These are phyloP conservation scores for Sordariomycetes sp. DNA, from an alignment of 2,329 filamentous ascomycete species.

Conservation along the genomic window DNA sequence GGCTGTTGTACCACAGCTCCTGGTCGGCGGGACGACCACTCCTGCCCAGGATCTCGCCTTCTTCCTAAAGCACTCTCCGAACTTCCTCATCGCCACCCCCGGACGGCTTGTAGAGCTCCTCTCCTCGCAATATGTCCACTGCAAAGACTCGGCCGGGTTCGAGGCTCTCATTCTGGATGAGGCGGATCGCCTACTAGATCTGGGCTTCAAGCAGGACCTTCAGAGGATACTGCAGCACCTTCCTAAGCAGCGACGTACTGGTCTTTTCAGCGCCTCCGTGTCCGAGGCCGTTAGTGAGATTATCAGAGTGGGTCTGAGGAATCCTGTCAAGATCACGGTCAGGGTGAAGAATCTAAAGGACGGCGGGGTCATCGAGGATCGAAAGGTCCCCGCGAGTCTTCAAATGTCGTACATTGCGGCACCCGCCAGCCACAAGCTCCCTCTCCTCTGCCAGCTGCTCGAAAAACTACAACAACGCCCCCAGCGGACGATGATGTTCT, in stretches of 20 bases:
- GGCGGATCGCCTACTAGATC: slow-evolving; percentile 80
- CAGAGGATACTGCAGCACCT: slow-evolving; percentile 72
- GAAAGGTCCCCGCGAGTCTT: slow-evolving; percentile 81
- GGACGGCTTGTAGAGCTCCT: slow-evolving; percentile 82
- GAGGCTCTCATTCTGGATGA: slow-evolving; percentile 90
- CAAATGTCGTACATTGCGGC: slow-evolving; percentile 76
- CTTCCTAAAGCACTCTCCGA: slow-evolving; percentile 75
- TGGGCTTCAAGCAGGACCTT: slow-evolving; percentile 86
- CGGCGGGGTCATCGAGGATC: slow-evolving; percentile 59
- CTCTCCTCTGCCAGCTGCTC: slow-evolving; percentile 58
- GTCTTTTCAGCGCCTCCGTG: slow-evolving; percentile 90
- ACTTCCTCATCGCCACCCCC: slow-evolving; percentile 81
- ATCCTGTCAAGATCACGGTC: slow-evolving; percentile 89
- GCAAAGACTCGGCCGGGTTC: slow-evolving; percentile 67
- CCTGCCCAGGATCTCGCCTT: slow-evolving; percentile 76
- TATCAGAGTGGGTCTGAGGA: slow-evolving; percentile 79
- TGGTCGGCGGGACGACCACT: slow-evolving; percentile 68
- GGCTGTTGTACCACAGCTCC: slow-evolving; percentile 69
- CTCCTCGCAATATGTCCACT: slow-evolving; percentile 75
- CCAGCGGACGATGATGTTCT: slow-evolving; percentile 78
- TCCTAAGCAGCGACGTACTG: slow-evolving; percentile 87
- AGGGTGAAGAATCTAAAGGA: slow-evolving; percentile 67
- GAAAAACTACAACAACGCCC: slow-evolving; percentile 57
- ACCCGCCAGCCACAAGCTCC: slow-evolving; percentile 68
- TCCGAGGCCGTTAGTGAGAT: slow-evolving; percentile 90